These are phyloP conservation scores for Dentipellis sp. DNA, from an alignment of 768 basidiomycete genomes.

Conservation along the genomic window DNA sequence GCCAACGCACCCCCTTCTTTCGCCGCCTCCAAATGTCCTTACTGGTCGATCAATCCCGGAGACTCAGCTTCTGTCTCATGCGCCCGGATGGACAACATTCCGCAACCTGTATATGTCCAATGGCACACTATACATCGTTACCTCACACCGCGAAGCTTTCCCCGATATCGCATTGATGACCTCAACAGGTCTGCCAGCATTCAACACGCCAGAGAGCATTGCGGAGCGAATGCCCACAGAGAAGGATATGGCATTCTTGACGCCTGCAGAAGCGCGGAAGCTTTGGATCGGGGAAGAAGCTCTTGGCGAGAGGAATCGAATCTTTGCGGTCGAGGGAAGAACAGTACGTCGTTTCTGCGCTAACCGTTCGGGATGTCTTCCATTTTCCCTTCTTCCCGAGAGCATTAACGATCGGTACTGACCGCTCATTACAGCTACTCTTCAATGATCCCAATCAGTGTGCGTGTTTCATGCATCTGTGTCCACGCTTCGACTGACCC, in stretches of 20 bases:
- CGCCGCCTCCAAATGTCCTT: background rate
- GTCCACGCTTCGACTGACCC: background rate
- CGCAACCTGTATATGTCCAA: slow-evolving; percentile 79
- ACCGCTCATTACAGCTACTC: slow-evolving; percentile 12
- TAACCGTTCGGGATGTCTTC: no score
- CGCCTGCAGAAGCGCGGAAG: slow-evolving; percentile 44
- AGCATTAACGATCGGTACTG: background rate
- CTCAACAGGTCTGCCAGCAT: slow-evolving; percentile 52
- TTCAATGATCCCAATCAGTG: slow-evolving; percentile 66
- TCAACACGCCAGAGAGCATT: slow-evolving; percentile 54
- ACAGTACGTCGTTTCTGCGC: slow-evolving; percentile 37
- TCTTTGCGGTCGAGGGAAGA: slow-evolving; percentile 63
- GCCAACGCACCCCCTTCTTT: background rate
- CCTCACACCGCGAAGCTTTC: slow-evolving; percentile 33
- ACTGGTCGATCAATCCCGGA: slow-evolving; percentile 27
- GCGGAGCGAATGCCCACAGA: slow-evolving; percentile 57
- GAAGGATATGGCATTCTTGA: slow-evolving; percentile 53
- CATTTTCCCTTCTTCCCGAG: no score
- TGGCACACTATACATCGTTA: slow-evolving; percentile 68
- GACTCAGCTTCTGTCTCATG: slow-evolving; percentile 53
- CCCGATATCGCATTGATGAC: slow-evolving; percentile 49
- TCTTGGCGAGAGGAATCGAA: slow-evolving; percentile 29
- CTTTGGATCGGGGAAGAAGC: slow-evolving; percentile 45
- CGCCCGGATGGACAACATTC: slow-evolving; percentile 82
- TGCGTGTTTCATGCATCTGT: slow-evolving; percentile 10